Percentiles rank a stretch among this genome's conserved stretches.
Evolutionary conservation across 352 stramenopile genomes (phyloP).

Genomic region (Phytophthora aleatoria): DNA sequence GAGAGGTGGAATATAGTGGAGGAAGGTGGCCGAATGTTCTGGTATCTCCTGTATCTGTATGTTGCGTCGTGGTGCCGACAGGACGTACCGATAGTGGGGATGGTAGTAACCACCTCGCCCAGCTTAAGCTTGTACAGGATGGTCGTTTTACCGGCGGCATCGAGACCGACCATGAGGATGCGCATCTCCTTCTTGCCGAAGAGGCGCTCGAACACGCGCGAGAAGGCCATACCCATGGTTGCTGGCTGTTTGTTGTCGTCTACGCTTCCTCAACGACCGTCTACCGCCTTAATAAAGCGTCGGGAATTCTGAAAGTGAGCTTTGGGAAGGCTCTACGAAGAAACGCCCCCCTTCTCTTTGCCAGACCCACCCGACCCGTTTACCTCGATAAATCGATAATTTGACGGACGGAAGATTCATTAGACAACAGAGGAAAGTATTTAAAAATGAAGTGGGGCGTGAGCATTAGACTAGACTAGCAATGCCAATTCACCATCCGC

Average conservation of each 20-base stretch:
- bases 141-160: constrained; percentile 94
- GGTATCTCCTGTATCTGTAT: constrained; percentile 1
- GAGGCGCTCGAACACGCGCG: constrained; percentile 96
- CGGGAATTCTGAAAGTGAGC: constrained; percentile 56
- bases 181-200: constrained; percentile 99
- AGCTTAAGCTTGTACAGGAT: constrained; percentile 22
- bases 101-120: constrained; percentile 15
- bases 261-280: constrained; percentile 30
- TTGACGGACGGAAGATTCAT: too few relatives aligned
- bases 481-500: too few relatives aligned
- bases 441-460: too few relatives aligned
- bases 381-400: constrained; percentile 2
- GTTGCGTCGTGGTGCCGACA: constrained; percentile 39
- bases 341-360: constrained; percentile 34
- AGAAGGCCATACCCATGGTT: constrained; percentile 98
- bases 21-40: too few relatives aligned
- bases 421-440: too few relatives aligned
- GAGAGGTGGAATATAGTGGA: not conserved
- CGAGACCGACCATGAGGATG: constrained; percentile 99
- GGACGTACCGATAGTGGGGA: constrained; percentile 16
- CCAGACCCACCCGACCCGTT: constrained; percentile 15
- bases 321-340: constrained; percentile 8
- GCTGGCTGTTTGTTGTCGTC: constrained; percentile 49
- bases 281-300: constrained; percentile 22
- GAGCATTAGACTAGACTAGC: too few relatives aligned